Base-by-base conservation (phyloP, 2,329 filamentous ascomycete species). In the Phaeosphaeria sp. region DNA sequence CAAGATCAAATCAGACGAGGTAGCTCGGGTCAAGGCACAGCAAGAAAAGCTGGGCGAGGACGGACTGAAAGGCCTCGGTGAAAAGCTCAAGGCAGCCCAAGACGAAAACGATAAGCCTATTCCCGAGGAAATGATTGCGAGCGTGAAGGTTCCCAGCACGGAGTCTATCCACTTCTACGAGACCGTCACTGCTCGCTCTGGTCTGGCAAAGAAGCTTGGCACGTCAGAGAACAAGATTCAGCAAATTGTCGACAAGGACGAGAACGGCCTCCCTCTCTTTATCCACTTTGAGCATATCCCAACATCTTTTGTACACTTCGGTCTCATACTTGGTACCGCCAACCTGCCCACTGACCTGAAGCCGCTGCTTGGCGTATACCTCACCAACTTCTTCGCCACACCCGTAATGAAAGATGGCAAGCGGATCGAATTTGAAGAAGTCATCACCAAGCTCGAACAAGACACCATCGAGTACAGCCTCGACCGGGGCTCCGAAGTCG, bases 251-350 rank as follows among this genome's bases (percentile, higher is more conserved):
- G 91, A 98, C 73, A 81, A 83, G 15, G 87, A 92, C 42, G 83
- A 85, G 39, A 77, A 82, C 6, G 81, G 83, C 17, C 74, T 89
- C n/a, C 90, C 92, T 0, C 81, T 98, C 2, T 99, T 97, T 77
- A 84, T 99, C n/a, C 94, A 99, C 77, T 99, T 96, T 65, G 95
- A 99, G 78, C 89, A 97, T 71, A 93, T 98, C 15, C 89, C 90
- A 2, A 96, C 92, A 57, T 96, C 92, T 72, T 99, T 99, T 75
- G 92, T 96, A 6, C 90, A 94, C 67, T 85, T 98, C 56, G 89
- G 87, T 48, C 78, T 98, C 21, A 87, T 95, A 55, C 82, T 98
- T 49, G 92, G 92, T 51, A 96, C 93, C 0, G 85, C 88, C 1
- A 82, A 87, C 30, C 82, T 97, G 1, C 92, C 93, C 0, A 84